A percentile compares a stretch with the other conserved stretches of the same genome.
These are phyloP conservation scores for Globisporangium irregulare DNA, from an alignment of 352 stramenopile genomes.

Conservation along the genomic window DNA sequence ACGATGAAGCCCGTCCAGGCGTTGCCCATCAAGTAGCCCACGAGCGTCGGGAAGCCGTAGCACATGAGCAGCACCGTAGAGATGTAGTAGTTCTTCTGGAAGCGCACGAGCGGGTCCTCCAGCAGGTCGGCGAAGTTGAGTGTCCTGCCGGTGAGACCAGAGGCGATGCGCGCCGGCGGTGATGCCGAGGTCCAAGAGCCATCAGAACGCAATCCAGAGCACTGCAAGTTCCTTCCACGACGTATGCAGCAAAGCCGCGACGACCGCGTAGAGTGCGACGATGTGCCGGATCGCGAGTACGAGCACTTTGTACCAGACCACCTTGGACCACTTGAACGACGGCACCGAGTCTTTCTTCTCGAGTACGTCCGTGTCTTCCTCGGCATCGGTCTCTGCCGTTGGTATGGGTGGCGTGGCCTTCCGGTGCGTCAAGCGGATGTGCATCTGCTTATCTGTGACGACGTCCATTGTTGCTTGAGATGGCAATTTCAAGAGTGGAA, in stretches of 20 bases:
- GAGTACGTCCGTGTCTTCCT: constrained; percentile 43
- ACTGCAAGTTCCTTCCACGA: constrained; percentile 44
- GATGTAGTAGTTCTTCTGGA: constrained; percentile 95
- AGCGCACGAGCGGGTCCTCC: constrained; percentile 92
- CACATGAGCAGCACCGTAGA: constrained; percentile 93
- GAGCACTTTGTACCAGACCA: constrained; percentile 87
- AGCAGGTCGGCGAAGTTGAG: constrained; percentile 95
- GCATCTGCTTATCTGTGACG: background rate
- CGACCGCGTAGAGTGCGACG: constrained; percentile 66
- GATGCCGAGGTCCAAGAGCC: constrained; percentile 92
- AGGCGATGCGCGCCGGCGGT: constrained; percentile 96
- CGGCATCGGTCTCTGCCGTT: constrained; percentile 17
- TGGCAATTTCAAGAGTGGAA: background rate
- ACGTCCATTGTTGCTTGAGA: background rate
- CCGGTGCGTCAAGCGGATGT: background rate
- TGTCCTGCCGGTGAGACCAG: constrained; percentile 91
- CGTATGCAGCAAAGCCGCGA: constrained; percentile 51
- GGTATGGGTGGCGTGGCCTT: background rate
- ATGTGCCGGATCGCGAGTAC: constrained; percentile 65
- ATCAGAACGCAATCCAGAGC: constrained; percentile 69
- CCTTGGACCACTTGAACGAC: constrained; percentile 57
- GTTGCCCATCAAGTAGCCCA: constrained; percentile 89
- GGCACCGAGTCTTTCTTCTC: constrained; percentile 29
- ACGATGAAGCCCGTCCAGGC: constrained; percentile 96
- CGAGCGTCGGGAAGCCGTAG: constrained; percentile 92